Evolutionary conservation across 495 filamentous ascomycete species (phyloP), one percentile per base, ranked within the genome.

Genomic region (Neurospora sublineolata): DNA sequence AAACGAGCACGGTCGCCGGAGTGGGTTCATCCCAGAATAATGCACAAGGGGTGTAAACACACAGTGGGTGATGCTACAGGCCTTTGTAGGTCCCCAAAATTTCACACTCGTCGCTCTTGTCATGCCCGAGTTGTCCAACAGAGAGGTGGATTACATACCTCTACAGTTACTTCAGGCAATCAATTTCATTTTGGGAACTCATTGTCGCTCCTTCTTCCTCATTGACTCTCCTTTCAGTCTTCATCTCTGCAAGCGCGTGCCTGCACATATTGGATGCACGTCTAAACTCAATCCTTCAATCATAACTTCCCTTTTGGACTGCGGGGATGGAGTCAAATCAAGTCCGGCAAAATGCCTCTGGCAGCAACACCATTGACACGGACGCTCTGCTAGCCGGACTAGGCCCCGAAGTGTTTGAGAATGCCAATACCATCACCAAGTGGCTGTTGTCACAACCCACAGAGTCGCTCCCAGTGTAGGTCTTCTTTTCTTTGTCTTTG

Each of bases 391-490:
- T 80, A 39, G 52, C 74, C 23, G 73, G 27, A 7, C 33, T 71
- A 9, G 46, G 70, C 14, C 30, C 70, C 2, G 72, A 69, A 10
- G 75, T 77, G 14, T 77, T 76, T 14, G 77, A 76, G 23, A 80
- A 80, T 73, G 79, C 77, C 44, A 79, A 79, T 42, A 79, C 79
- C 68, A 75, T 80, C 46, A 73, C 75, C 52, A 73, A 77, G 68
- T 80, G 79, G 79, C 39, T 80, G 16, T 40, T 75, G 67, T 74
- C 27, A 20, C 75, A 78, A 12, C 69, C 72, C 7, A 68, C 73
- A 12, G 69, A 75, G 27, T 46, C 44, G 5, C 73, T 71, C 10
- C 72, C 71, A 33, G 41, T 68, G 79, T 79, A 72, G 60, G 79
- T 40, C 40, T 16, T 10, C 33, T 7, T 70, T 33, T 37, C 16